phyloP scores from a whole-genome alignment of 208 protist genomes.

The Leishmania major region DNA sequence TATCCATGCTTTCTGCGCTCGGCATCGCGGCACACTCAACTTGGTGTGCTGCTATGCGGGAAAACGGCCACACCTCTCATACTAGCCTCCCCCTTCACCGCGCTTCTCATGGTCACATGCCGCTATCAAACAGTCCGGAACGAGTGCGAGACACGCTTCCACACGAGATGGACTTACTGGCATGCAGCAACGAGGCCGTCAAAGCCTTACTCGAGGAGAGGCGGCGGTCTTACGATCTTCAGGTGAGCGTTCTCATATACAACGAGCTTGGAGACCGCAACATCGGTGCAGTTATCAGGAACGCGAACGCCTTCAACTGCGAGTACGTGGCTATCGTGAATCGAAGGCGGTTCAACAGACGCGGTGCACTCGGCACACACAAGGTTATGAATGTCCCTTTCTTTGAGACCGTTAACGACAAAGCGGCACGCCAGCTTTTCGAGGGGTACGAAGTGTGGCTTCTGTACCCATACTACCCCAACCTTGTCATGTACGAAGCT shows the following conservation, averaged over 20 bases:
- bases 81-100: neutral
- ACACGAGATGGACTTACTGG: constrained; percentile 61
- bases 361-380: constrained; percentile 77
- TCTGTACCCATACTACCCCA: constrained; percentile 82
- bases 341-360: constrained; percentile 66
- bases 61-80: neutral
- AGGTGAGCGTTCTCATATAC: constrained; percentile 69
- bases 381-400: constrained; percentile 50
- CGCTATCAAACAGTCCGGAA: constrained; percentile 37
- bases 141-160: constrained; percentile 21
- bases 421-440: constrained; percentile 10
- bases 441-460: constrained; percentile 67
- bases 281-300: constrained; percentile 82
- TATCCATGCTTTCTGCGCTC: constrained; percentile 84
- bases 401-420: constrained; percentile 20
- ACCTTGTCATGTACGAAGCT: constrained; percentile 43
- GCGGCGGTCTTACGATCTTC: constrained; percentile 44
- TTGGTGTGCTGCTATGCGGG: neutral
- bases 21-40: constrained; percentile 67
- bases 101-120: constrained; percentile 53
- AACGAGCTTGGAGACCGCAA: constrained; percentile 86
- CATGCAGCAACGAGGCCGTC: constrained; percentile 50
- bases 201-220: constrained; percentile 30
- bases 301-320: constrained; percentile 85
- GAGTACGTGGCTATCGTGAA: constrained; percentile 68